Conservation (phyloP, 2,329 filamentous ascomycete species). For the Verticillium longisporum region DNA sequence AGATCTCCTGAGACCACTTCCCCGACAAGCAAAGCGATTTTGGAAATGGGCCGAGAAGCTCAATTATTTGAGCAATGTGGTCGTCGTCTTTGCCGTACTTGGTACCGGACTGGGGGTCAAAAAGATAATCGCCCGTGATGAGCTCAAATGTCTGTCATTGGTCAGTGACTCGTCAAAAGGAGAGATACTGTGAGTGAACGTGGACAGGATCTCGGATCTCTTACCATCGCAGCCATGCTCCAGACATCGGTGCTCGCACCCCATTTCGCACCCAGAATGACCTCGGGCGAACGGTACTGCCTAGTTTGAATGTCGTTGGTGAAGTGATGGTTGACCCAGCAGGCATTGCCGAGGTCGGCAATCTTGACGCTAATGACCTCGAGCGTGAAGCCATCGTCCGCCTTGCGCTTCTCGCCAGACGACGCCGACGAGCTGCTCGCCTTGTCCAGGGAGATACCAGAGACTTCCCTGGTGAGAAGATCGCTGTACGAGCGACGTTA, state of each 20-base stretch:
- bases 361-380: constrained; percentile 98
- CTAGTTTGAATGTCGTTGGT: constrained; percentile 98
- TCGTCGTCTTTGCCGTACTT: constrained; percentile 99
- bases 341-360: constrained; percentile 94
- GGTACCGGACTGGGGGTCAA: constrained; percentile 95
- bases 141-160: constrained; percentile 80
- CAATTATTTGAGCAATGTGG: constrained; percentile 98
- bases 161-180: not conserved
- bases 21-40: constrained; percentile 86
- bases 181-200: not conserved
- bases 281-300: constrained; percentile 94
- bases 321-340: constrained; percentile 98
- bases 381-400: constrained; percentile 47
- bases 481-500: constrained; percentile 50
- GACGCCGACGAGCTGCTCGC: constrained; percentile 42
- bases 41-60: constrained; percentile 87
- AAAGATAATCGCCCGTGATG: constrained; percentile 96
- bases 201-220: constrained; percentile 16
- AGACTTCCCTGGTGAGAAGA: constrained; percentile 85
- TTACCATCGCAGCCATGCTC: constrained; percentile 99
- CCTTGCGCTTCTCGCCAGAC: constrained; percentile 54
- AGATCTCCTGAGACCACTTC: constrained; percentile 98
- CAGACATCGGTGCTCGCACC: constrained; percentile 98
- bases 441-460: constrained; percentile 88
- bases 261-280: constrained; percentile 96